These are phyloP conservation scores for Ambrosia trifida DNA, from an alignment of 129 eudicot species.

Conservation along the genomic window DNA sequence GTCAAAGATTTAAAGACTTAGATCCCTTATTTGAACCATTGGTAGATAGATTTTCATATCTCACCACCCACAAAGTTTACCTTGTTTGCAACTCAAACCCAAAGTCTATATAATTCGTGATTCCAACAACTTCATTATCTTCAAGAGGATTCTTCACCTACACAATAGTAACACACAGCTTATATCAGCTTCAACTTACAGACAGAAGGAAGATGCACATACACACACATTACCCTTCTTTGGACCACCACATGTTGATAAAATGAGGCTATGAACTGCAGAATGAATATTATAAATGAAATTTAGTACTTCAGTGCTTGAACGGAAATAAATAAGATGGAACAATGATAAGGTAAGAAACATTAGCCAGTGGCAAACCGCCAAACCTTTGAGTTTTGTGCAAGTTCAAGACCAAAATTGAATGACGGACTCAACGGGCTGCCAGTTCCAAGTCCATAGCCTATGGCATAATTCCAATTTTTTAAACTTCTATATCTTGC, in stretches of 20 bases:
- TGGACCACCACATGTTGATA: slow-evolving; percentile 88
- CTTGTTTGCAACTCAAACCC: slow-evolving; percentile 78
- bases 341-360: background rate
- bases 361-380: slow-evolving; percentile 41
- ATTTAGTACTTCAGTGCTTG: slow-evolving; percentile 6
- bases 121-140: slow-evolving; percentile 67
- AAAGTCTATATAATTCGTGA: slow-evolving; percentile 81
- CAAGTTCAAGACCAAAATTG: slow-evolving; percentile 85
- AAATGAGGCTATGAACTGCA: slow-evolving; percentile 91
- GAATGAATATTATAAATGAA: background rate
- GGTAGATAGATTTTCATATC: background rate
- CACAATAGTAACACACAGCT: slow-evolving; percentile 20
- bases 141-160: slow-evolving; percentile 76
- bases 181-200: slow-evolving; percentile 25
- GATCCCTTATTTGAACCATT: background rate
- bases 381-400: slow-evolving; percentile 65
- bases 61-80: slow-evolving; percentile 39
- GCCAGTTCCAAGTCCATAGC: slow-evolving; percentile 81
- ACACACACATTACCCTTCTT: slow-evolving; percentile 56
- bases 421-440: slow-evolving; percentile 86
- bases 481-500: slow-evolving; percentile 44
- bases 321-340: background rate
- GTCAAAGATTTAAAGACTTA: slow-evolving; percentile 11
- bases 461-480: slow-evolving; percentile 81
- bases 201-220: background rate